These are phyloP conservation scores for Dalechampia spathulata DNA, from an alignment of 441 rosid species.

Conservation along the genomic window DNA sequence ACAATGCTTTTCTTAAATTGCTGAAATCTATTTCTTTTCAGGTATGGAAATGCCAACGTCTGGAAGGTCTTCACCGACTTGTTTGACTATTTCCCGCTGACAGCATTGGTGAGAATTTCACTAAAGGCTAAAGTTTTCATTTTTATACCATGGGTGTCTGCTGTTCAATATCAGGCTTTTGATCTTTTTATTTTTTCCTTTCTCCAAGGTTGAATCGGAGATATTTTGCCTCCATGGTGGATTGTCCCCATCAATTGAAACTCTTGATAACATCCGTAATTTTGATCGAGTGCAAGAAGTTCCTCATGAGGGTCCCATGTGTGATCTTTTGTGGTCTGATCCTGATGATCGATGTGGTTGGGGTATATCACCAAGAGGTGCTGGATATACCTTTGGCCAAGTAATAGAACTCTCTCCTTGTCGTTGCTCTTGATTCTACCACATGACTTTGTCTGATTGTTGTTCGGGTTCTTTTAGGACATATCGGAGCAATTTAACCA, in stretches of 20 bases:
- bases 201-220: slow-evolving; percentile 81
- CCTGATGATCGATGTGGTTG: slow-evolving; percentile 98
- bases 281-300: slow-evolving; percentile 97
- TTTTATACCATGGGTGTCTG: no score
- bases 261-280: slow-evolving; percentile 86
- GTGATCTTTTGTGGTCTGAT: slow-evolving; percentile 95
- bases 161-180: no score
- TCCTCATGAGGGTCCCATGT: slow-evolving; percentile 98
- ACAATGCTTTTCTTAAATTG: background rate
- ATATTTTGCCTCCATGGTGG: slow-evolving; percentile 97
- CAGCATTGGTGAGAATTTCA: slow-evolving; percentile 90
- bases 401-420: slow-evolving; percentile 35
- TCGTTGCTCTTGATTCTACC: no score
- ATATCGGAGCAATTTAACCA: slow-evolving; percentile 95
- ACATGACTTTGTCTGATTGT: slow-evolving; percentile 1
- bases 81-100: slow-evolving; percentile 87
- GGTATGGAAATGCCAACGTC: slow-evolving; percentile 89
- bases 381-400: slow-evolving; percentile 95
- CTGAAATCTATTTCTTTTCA: slow-evolving; percentile 27
- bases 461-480: slow-evolving; percentile 34
- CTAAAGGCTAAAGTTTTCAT: no score
- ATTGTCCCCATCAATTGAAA: slow-evolving; percentile 89
- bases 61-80: slow-evolving; percentile 94
- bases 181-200: background rate
- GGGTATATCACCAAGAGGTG: slow-evolving; percentile 98